Evolutionary conservation across 768 basidiomycete genomes (phyloP), one percentile per base, ranked within the genome.

Genomic region (Suillus occidentalis): DNA sequence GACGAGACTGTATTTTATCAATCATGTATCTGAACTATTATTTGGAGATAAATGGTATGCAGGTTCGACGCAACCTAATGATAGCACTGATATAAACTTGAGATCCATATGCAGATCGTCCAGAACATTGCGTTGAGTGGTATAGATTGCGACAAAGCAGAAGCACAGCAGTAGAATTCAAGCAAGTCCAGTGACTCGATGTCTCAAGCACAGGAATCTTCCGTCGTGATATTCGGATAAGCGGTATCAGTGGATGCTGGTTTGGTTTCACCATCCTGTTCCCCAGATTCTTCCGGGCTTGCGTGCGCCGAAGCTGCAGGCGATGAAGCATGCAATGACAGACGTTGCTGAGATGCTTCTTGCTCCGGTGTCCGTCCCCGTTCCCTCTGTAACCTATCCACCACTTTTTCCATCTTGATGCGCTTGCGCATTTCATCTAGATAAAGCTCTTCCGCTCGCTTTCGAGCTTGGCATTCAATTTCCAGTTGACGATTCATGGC

Each of bases 401-500:
- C 64, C 34, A 61, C 66, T 62, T 68, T 61, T 63, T 81, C 79
- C 1, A 75, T 77, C 43, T 64, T 68, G 47, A 75, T 66, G 39
- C 79, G 78, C 52, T 67, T 70, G 36, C 60, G 68, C 57, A 76
- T 42, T 50, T 82, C 81, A 52, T 69, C 67, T 13, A 72, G 69
- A 67, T 73, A 74, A 28, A 69, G 66, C 22, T 68, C 69, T 71
- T 81, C 80, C 2, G 75, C 76, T 50, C 71, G 72, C 59, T 57
- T 69, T 39, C 80, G 80, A 45, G 77, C 77, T 42, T 68, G 71
- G 22, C 67, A 67, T 58, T 79, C 75, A 34, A 71, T 64, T 14
- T 49, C 60, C 37, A 81, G 70, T 53, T 78, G 72, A 63, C 70
- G 73, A 49, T 70, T 76, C 80, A 81, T 81, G 61, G 65, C 70